A percentile compares a stretch with the other conserved stretches of the same genome.
Conservation (phyloP, 768 basidiomycete species). For the Trametes cinnabarina region DNA sequence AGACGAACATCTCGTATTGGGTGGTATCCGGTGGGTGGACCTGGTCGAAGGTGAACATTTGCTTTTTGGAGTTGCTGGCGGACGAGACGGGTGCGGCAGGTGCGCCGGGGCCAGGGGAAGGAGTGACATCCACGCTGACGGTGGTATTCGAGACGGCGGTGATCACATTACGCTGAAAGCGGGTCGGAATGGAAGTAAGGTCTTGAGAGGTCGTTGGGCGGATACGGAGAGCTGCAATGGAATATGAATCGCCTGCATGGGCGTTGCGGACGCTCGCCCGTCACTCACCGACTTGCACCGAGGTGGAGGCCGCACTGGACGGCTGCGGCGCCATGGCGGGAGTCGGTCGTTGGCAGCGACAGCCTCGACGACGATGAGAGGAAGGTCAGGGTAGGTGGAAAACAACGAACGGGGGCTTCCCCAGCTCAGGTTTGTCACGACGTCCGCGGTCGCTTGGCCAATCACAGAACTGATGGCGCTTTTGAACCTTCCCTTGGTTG, state of each 20-base stretch:
- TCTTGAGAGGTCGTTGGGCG: slow-evolving; percentile 86
- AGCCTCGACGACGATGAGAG: slow-evolving; percentile 27
- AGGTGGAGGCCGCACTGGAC: slow-evolving; percentile 66
- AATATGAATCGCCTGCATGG: slow-evolving; percentile 20
- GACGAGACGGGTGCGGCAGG: slow-evolving; percentile 42
- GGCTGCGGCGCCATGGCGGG: slow-evolving; percentile 71
- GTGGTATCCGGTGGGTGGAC: slow-evolving; percentile 85
- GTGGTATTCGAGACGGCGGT: slow-evolving; percentile 69
- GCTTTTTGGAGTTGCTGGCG: slow-evolving; percentile 65
- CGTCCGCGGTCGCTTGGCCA: slow-evolving; percentile 11
- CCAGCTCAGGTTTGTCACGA: slow-evolving; percentile 17
- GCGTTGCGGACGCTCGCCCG: neutral
- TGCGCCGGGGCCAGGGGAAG: slow-evolving; percentile 50
- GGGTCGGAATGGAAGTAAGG: slow-evolving; percentile 80
- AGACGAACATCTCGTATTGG: slow-evolving; percentile 83
- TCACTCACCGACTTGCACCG: slow-evolving; percentile 89
- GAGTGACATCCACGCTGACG: slow-evolving; percentile 79
- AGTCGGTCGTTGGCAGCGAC: slow-evolving; percentile 20
- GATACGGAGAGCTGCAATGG: slow-evolving; percentile 74
- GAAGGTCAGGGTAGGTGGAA: slow-evolving; percentile 20
- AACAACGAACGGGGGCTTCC: slow-evolving; percentile 21
- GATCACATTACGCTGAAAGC: slow-evolving; percentile 90
- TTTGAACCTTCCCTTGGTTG: neutral
- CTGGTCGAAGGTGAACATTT: slow-evolving; percentile 89
- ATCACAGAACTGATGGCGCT: slow-evolving; percentile 13